These are phyloP conservation scores for Amylocarpus encephaloides DNA, from an alignment of 2,329 filamentous ascomycete genomes.

Conservation along the genomic window DNA sequence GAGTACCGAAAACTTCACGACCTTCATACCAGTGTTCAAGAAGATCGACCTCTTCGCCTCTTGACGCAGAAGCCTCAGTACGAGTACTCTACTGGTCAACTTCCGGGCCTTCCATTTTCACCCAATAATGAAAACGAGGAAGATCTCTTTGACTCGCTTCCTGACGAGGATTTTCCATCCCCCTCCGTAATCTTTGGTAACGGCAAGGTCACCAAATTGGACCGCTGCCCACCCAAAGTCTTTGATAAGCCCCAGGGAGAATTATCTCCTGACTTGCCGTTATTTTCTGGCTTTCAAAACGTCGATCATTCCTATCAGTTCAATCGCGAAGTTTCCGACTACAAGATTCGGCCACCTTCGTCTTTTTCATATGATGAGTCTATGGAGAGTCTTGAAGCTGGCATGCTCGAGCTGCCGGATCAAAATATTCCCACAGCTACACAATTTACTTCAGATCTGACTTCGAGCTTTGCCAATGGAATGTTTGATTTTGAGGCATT, in stretches of 20 bases:
- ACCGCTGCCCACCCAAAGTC: not conserved
- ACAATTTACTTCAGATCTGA: conserved; percentile 9
- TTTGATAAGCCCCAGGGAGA: not conserved
- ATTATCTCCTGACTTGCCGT: not conserved
- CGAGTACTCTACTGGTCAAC: conserved; percentile 21
- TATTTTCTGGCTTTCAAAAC: not conserved
- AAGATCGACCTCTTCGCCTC: conserved; percentile 19
- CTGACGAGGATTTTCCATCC: conserved; percentile 36
- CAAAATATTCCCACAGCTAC: conserved; percentile 8
- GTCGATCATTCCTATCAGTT: conserved; percentile 1
- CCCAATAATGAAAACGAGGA: not conserved
- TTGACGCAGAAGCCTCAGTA: conserved; percentile 25
- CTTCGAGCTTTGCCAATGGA: conserved; percentile 22
- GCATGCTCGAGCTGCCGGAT: conserved; percentile 24
- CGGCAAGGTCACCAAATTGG: not conserved
- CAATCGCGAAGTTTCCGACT: not conserved
- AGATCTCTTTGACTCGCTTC: conserved; percentile 9
- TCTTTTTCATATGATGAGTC: conserved; percentile 8
- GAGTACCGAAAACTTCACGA: conserved; percentile 28
- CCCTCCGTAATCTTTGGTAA: conserved; percentile 20
- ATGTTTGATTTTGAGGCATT: conserved; percentile 25
- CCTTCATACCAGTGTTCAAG: conserved; percentile 28
- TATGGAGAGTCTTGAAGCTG: conserved; percentile 20
- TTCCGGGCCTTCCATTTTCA: conserved; percentile 20
- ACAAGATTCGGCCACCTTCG: conserved; percentile 4